These are phyloP conservation scores for Solanum bulbocastanum DNA, from an alignment of 257 asterid genomes.

Conservation along the genomic window DNA sequence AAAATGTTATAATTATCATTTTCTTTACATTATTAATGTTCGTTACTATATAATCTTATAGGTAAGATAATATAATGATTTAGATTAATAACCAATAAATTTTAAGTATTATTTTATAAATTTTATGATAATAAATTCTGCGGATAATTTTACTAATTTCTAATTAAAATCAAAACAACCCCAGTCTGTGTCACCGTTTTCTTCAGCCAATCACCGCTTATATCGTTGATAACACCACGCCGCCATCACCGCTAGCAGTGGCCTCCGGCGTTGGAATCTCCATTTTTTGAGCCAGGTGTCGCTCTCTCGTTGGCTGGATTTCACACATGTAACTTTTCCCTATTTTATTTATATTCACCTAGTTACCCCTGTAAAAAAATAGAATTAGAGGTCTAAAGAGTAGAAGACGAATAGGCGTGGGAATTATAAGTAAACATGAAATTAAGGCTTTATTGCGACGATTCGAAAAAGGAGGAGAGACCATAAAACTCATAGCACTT, in stretches of 20 bases:
- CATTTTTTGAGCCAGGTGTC: background rate
- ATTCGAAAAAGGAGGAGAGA: conserved; percentile 32
- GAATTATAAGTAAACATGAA: conserved; percentile 31
- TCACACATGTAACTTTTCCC: background rate
- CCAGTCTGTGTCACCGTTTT: too few relatives aligned
- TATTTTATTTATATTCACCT: background rate
- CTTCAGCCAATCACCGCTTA: too few relatives aligned
- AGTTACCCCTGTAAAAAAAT: background rate
- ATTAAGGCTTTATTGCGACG: conserved; percentile 29
- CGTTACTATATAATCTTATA: too few relatives aligned
- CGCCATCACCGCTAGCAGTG: background rate
- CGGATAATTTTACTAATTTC: too few relatives aligned
- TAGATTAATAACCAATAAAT: too few relatives aligned
- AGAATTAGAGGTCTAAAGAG: background rate
- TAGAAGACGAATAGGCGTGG: conserved; percentile 19
- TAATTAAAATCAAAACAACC: too few relatives aligned
- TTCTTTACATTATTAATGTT: too few relatives aligned
- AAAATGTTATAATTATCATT: too few relatives aligned
- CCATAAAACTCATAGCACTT: background rate
- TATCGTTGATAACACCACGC: background rate
- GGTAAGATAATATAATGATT: too few relatives aligned
- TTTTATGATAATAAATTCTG: too few relatives aligned
- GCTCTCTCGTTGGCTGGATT: background rate
- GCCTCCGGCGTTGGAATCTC: background rate
- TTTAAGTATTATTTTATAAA: too few relatives aligned